Base-by-base conservation (phyloP, 2,329 filamentous ascomycete species). In the Apiospora saccharicola region DNA sequence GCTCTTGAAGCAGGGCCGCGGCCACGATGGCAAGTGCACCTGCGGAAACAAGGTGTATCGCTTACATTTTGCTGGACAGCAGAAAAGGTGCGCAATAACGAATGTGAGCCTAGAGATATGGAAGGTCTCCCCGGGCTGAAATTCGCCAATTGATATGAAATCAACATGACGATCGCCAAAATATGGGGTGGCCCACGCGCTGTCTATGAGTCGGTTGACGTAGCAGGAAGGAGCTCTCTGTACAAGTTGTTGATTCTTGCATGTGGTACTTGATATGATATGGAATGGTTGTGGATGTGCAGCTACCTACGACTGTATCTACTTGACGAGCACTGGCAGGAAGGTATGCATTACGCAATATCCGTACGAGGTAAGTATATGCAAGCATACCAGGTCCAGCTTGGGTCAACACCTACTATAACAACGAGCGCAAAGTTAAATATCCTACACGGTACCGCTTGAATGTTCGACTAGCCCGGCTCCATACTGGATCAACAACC, bases 61-160 rank as follows among this genome's bases (percentile, higher is more conserved):
- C 12, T 61, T 14, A 16, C 14, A n/a, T 10, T 22, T n/a, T 1
- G 2, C 4, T 4, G 3, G 8, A 6, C 5, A 4, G 1, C 4
- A 12, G 57, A 37, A n/a, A n/a, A 37, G 19, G 7, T 19, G 10
- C 13, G n/a, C 49, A 51, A 51, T n/a, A 14, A 14, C 10, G n/a
- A 24, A 14, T 14, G 3, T 26, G n/a, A 26, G 49, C 49, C 49
- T 51, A 14, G n/a, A 14, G 4, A 26, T 10, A 51, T 3, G 10
- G n/a, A 24, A 3, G 0, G 2, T 51, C n/a, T 26, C 49, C 12
- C 13, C 12, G 49, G 49, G n/a, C 49, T 51, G 8, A 24, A 24
- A 26, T n/a, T 3, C 10, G n/a, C 12, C 49, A 14, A 51, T 3
- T 22, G 10, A 51, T 24, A 12, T 13, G 22, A 3, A 1, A 41